Percentiles rank a stretch among this genome's conserved stretches.
These are phyloP conservation scores for Teunomyces gatunensis DNA, from an alignment of 805 yeast genomes.

Conservation along the genomic window DNA sequence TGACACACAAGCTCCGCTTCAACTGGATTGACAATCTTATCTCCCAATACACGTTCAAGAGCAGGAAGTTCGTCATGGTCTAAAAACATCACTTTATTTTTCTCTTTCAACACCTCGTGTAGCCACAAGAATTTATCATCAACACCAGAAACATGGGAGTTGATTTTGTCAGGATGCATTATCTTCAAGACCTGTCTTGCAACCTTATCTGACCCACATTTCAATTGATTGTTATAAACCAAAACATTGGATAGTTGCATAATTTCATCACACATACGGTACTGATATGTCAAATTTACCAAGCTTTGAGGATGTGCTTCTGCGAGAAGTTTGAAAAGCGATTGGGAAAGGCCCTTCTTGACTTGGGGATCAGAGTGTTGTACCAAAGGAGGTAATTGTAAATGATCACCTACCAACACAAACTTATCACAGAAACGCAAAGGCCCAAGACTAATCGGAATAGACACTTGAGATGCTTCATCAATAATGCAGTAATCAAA, in stretches of 20 bases:
- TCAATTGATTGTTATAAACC: conserved; percentile 71
- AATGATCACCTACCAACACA: conserved; percentile 94
- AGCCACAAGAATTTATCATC: conserved; percentile 49
- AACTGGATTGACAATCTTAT: conserved; percentile 65
- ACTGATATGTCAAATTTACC: conserved; percentile 77
- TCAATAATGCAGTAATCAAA: conserved; percentile 95
- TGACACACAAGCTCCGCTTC: conserved; percentile 69
- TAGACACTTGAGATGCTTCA: conserved; percentile 93
- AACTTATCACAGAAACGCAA: conserved; percentile 73
- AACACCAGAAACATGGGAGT: conserved; percentile 5
- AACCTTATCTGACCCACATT: conserved; percentile 69
- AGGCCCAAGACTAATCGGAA: conserved; percentile 92
- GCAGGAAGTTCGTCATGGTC: conserved; percentile 73
- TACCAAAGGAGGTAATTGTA: conserved; percentile 88
- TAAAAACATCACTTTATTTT: conserved; percentile 67
- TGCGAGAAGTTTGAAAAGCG: conserved; percentile 73
- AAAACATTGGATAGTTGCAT: conserved; percentile 79
- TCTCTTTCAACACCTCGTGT: conserved; percentile 48
- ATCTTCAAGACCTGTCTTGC: conserved; percentile 56
- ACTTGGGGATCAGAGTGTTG: conserved; percentile 60
- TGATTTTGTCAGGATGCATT: conserved; percentile 37
- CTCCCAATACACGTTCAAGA: conserved; percentile 54
- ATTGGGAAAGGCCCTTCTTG: conserved; percentile 60
- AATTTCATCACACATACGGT: conserved; percentile 89
- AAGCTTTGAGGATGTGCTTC: conserved; percentile 72